These are phyloP conservation scores for Taxillus chinensis DNA, from an alignment of 164 flowering plant species.

Conservation along the genomic window DNA sequence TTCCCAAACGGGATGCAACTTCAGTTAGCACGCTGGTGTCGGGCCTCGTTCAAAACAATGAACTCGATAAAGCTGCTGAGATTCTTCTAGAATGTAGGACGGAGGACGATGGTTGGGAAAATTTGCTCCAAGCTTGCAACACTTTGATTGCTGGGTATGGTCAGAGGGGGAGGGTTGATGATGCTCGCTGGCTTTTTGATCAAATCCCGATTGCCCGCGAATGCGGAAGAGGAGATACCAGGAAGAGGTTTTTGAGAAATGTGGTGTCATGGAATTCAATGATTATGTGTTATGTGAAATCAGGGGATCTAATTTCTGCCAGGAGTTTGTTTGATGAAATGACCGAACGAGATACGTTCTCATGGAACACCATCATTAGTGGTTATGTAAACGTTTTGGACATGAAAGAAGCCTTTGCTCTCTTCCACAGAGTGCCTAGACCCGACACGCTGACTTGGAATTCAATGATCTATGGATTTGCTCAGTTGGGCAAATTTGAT, in stretches of 20 bases:
- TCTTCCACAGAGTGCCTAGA: slow-evolving; percentile 30
- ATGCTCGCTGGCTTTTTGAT: slow-evolving; percentile 35
- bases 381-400: slow-evolving; percentile 28
- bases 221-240: background rate
- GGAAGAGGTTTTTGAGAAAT: slow-evolving; percentile 22
- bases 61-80: slow-evolving; percentile 25
- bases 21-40: slow-evolving; percentile 39
- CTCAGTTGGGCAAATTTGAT: slow-evolving; percentile 22
- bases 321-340: slow-evolving; percentile 34
- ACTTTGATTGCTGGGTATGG: slow-evolving; percentile 45
- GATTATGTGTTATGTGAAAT: slow-evolving; percentile 39
- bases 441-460: slow-evolving; percentile 39
- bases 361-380: slow-evolving; percentile 46
- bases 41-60: slow-evolving; percentile 30
- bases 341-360: slow-evolving; percentile 28
- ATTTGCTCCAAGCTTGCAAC: slow-evolving; percentile 37
- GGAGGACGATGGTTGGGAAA: slow-evolving; percentile 2
- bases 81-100: slow-evolving; percentile 12
- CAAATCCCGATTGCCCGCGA: slow-evolving; percentile 14
- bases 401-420: slow-evolving; percentile 29
- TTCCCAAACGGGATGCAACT: slow-evolving; percentile 28
- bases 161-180: slow-evolving; percentile 26
- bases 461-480: slow-evolving; percentile 28
- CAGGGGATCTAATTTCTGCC: slow-evolving; percentile 29
- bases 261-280: slow-evolving; percentile 44